A percentile compares a stretch with the other conserved stretches of the same genome.
These are phyloP conservation scores for Viridothelium virens DNA, from an alignment of 495 filamentous ascomycete species.

Conservation along the genomic window DNA sequence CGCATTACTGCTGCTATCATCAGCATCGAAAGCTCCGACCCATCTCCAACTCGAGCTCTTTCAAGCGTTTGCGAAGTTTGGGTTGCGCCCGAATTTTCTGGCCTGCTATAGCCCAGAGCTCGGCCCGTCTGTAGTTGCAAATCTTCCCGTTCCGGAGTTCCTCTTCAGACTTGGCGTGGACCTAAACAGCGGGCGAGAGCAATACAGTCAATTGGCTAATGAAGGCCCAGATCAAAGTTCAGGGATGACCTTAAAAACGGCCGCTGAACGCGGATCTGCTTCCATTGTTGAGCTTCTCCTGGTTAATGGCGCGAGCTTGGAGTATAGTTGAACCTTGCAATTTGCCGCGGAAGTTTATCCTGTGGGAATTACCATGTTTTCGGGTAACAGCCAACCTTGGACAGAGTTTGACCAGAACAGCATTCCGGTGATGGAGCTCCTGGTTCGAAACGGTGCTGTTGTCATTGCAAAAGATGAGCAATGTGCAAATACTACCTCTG, in stretches of 20 bases:
- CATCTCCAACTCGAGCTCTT: neutral
- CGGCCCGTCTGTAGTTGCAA: neutral
- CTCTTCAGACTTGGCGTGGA: neutral
- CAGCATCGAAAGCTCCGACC: neutral
- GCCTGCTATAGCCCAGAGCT: neutral
- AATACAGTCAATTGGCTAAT: neutral
- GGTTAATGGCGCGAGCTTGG: neutral
- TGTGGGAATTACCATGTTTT: too few species aligned
- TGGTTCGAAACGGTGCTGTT: neutral
- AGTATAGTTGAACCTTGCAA: neutral
- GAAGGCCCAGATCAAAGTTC: neutral
- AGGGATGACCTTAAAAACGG: neutral
- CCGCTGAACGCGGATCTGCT: neutral
- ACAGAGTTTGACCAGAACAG: neutral
- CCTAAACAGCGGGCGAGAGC: neutral
- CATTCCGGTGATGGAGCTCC: neutral
- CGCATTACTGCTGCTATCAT: neutral
- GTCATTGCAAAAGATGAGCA: neutral
- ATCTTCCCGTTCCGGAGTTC: neutral
- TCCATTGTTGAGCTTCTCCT: neutral
- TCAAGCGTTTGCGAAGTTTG: neutral
- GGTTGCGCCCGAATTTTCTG: neutral
- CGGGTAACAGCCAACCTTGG: neutral
- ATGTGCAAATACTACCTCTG: too few species aligned
- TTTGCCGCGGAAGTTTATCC: neutral